Evolutionary conservation across 202 grass and related monocot genomes (phyloP), one percentile per base, ranked within the genome.

Genomic region (Schoenoplectus tabernaemontani): DNA sequence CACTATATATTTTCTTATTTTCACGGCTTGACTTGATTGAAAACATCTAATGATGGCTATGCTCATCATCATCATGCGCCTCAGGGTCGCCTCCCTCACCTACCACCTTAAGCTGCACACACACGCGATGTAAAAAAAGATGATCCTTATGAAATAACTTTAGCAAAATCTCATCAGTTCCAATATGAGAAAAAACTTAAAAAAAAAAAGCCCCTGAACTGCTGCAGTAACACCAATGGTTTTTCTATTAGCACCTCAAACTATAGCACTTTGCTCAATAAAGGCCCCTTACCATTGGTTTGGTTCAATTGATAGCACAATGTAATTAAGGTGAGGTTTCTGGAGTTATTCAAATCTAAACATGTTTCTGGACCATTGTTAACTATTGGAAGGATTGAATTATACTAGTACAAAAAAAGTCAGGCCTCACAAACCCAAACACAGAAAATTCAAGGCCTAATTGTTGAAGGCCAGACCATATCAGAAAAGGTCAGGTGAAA

Each of bases 81-180:
- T 90, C 87, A 20, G 95, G 95, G 67, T 90, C 78, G 26, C 95
- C 95, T 84, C 91, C 91, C 22, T 95, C 59, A 84, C 96, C 96
- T 33, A 95, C 86, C 43, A 98, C 91, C 88, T 98, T 90, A 51
- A 98, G 86, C 96, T 98, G 83, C 33, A 92, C 23, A 79, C 82
- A 24, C 42, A 69, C 76, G 84, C 7, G 26, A 23, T 60, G 37
- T 28, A 59, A 38, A 24, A 59, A 24, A 67, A 57, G 16, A 63
- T 24, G 59, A 50, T 30, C 41, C 38, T 9, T 24, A 37, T 34
- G 65, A 5, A 0, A 59, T 43, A 46, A 70, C 41, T 70, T 46
- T 6, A 4, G 23, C 43, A 42, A 17, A 64, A 36, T 33, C 65
- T 69, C 38, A 34, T 16, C 26, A 7, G 12, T 50, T 73, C 69